Evolutionary conservation across 441 rosid species (phyloP).

Genomic region (Pelargonium australe): DNA sequence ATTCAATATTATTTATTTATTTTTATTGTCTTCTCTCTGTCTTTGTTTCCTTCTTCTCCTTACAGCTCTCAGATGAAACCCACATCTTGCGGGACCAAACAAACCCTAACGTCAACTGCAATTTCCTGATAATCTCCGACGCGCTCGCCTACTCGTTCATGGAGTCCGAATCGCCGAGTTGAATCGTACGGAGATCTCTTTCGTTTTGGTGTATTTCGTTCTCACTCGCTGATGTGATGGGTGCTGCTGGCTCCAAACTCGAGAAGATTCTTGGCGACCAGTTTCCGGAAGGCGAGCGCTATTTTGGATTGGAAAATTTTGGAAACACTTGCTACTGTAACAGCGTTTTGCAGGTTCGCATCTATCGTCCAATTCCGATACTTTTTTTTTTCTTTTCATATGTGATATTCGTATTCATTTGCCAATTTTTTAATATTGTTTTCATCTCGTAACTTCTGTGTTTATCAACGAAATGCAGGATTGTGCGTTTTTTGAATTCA

Average conservation of each 20-base stretch:
- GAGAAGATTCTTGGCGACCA: slow-evolving; percentile 99
- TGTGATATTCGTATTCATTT: no score
- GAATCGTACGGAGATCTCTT: neutral
- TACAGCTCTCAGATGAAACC: neutral
- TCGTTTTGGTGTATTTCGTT: neutral
- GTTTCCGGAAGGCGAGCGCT: slow-evolving; percentile 98
- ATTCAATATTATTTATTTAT: neutral
- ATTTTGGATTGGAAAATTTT: slow-evolving; percentile 72
- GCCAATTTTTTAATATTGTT: no score
- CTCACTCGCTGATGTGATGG: slow-evolving; percentile 37
- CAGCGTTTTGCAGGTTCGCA: slow-evolving; percentile 82
- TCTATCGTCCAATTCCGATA: neutral
- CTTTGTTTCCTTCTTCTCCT: neutral
- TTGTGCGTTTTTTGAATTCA: no score
- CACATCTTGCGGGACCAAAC: slow-evolving; percentile 11
- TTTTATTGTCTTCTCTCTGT: neutral
- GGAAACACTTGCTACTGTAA: slow-evolving; percentile 59
- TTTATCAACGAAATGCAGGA: no score
- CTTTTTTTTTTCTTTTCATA: no score
- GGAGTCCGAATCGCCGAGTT: slow-evolving; percentile 4
- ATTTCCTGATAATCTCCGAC: neutral
- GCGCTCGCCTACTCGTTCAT: neutral
- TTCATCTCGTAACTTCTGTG: no score
- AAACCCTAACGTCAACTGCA: slow-evolving; percentile 15
- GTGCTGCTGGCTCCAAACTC: slow-evolving; percentile 97